phyloP scores from a whole-genome alignment of 352 stramenopile genomes.

The Globisporangium mamillatum region DNA sequence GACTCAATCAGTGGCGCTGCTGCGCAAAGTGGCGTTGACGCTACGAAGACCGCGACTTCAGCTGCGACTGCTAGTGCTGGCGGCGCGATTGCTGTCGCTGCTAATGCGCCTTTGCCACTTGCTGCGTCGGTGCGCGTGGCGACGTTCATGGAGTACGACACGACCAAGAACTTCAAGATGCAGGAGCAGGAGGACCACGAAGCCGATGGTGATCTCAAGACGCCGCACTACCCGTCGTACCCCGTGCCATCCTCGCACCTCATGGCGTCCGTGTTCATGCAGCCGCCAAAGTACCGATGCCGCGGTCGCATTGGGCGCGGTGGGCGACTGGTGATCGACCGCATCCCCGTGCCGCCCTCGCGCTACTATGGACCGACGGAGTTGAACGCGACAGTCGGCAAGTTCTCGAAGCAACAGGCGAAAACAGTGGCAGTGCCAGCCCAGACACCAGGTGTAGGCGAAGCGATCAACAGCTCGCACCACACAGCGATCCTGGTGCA shows the following conservation, averaged over 20 bases:
- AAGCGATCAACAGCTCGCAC: conserved; percentile 46
- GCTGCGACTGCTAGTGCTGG: not conserved
- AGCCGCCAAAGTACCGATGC: conserved; percentile 69
- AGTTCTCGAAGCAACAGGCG: conserved; percentile 7
- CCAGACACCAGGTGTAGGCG: conserved; percentile 8
- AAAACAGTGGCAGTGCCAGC: conserved; percentile 18
- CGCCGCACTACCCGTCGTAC: conserved; percentile 61
- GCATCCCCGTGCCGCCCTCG: conserved; percentile 52
- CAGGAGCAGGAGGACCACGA: conserved; percentile 26
- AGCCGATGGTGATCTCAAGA: conserved; percentile 12
- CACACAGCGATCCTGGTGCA: conserved; percentile 63
- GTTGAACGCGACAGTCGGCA: conserved; percentile 37
- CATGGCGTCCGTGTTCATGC: conserved; percentile 65
- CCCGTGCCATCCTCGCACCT: conserved; percentile 56
- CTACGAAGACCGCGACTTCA: not conserved
- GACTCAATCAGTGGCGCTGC: conserved; percentile 1
- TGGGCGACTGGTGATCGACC: conserved; percentile 70
- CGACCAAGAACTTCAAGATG: conserved; percentile 59
- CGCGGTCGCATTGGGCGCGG: conserved; percentile 70
- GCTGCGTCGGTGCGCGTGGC: conserved; percentile 10
- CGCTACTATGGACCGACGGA: conserved; percentile 57
- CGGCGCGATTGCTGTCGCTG: not conserved
- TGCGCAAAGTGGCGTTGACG: not conserved
- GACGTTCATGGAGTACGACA: conserved; percentile 82
- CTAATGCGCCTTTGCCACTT: not conserved